These are phyloP conservation scores for Glebionis coronaria DNA, from an alignment of 129 eudicot species.

Conservation along the genomic window DNA sequence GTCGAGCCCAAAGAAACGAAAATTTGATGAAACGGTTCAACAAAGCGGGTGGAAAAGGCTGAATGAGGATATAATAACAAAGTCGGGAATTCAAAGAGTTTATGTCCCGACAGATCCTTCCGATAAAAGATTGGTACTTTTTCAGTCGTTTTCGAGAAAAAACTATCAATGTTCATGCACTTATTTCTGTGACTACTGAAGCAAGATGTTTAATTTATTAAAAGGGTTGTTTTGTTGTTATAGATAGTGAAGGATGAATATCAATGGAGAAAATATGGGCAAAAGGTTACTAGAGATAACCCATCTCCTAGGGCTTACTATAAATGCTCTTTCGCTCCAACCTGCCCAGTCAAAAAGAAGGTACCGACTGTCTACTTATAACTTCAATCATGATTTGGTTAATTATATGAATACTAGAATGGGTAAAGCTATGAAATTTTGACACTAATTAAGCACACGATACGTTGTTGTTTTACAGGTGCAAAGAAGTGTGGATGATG, in stretches of 20 bases:
- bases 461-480: conserved; percentile 1
- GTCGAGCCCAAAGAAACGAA: conserved; percentile 36
- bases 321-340: conserved; percentile 66
- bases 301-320: conserved; percentile 91
- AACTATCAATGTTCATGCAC: not conserved
- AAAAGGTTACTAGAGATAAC: conserved; percentile 85
- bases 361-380: conserved; percentile 13
- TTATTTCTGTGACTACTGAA: not conserved
- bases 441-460: not conserved
- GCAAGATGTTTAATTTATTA: not conserved
- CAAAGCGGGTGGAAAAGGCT: conserved; percentile 21
- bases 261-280: conserved; percentile 91
- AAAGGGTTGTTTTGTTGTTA: conserved; percentile 6
- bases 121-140: conserved; percentile 59
- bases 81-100: conserved; percentile 24
- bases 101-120: conserved; percentile 42
- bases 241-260: conserved; percentile 79
- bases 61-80: not conserved
- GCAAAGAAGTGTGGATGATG: conserved; percentile 74
- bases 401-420: not conserved
- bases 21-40: conserved; percentile 22
- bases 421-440: not conserved
- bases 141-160: not conserved
- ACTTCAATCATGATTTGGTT: not conserved
- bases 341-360: conserved; percentile 82